Percentiles rank a stretch among this genome's conserved stretches.
Evolutionary conservation across 352 stramenopile species (phyloP).

Genomic region (Thalassiosira exigua): DNA sequence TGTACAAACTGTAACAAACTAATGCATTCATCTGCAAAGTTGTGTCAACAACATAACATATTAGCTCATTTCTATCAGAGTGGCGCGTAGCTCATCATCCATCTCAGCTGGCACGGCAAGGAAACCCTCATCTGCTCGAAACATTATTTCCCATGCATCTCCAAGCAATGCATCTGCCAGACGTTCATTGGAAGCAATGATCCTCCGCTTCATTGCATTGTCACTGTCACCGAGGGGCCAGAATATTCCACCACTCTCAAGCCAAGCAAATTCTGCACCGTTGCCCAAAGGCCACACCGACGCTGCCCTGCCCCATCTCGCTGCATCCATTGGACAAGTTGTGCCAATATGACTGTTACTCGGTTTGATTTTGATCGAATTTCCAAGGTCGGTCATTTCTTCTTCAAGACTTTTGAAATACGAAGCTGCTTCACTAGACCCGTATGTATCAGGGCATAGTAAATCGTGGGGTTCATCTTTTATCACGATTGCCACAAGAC

Average conservation of each 20-base stretch:
- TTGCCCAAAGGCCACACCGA: constrained; percentile 61
- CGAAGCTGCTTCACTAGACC: constrained; percentile 41
- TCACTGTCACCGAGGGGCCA: constrained; percentile 33
- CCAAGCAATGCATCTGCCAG: constrained; percentile 48
- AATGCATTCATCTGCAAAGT: too few relatives aligned
- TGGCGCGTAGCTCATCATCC: constrained; percentile 32
- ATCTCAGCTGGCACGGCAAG: constrained; percentile 46
- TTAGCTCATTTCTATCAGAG: not conserved
- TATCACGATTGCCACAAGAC: constrained; percentile 29
- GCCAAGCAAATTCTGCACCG: constrained; percentile 55
- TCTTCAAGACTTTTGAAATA: constrained; percentile 59
- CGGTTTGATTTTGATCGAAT: constrained; percentile 42
- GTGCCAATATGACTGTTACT: constrained; percentile 57
- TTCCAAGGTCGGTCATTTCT: constrained; percentile 44
- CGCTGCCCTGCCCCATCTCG: constrained; percentile 46
- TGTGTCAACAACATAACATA: too few relatives aligned
- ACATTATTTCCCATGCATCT: constrained; percentile 65
- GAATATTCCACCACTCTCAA: constrained; percentile 51
- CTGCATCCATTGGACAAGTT: constrained; percentile 53
- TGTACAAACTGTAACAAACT: too few relatives aligned
- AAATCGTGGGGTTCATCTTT: constrained; percentile 57
- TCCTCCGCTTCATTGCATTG: not conserved
- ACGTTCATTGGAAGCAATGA: constrained; percentile 4
- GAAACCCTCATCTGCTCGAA: constrained; percentile 55
- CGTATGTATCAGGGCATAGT: constrained; percentile 51